A percentile compares a stretch with the other conserved stretches of the same genome.
Conservation (phyloP, 169 alveolate species). For the Eimeria maxima region DNA sequence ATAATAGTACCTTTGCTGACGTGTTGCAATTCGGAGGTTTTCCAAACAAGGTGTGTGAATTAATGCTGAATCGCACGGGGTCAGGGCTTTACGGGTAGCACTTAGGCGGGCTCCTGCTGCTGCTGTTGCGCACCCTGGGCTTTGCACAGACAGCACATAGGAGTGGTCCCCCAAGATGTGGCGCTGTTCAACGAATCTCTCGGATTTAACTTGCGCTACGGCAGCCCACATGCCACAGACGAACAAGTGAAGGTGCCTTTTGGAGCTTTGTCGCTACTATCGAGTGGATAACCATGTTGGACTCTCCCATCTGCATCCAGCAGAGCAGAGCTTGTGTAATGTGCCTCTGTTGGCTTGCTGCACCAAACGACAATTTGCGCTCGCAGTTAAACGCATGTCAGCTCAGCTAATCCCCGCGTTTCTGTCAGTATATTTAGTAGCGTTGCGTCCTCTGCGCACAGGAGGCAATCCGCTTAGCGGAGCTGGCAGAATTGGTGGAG, state of each 20-base stretch:
- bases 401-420: background rate
- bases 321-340: background rate
- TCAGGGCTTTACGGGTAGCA: background rate
- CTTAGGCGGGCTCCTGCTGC: background rate
- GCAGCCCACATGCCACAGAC: slow-evolving; percentile 89
- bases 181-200: slow-evolving; percentile 95
- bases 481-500: slow-evolving; percentile 91
- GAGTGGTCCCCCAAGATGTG: slow-evolving; percentile 96
- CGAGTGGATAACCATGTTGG: background rate
- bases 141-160: slow-evolving; percentile 85
- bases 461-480: slow-evolving; percentile 93
- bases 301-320: background rate
- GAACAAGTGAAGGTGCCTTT: slow-evolving; percentile 82
- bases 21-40: background rate
- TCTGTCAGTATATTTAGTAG: background rate
- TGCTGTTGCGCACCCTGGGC: background rate
- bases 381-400: background rate
- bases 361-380: background rate
- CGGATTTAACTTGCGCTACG: slow-evolving; percentile 92
- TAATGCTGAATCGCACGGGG: background rate
- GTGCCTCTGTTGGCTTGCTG: background rate
- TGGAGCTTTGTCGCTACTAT: background rate
- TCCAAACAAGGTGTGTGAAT: background rate
- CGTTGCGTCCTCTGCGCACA: background rate
- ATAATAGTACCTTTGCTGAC: background rate